A percentile compares a stretch with the other conserved stretches of the same genome.
Conservation (phyloP, 441 rosid species). For the Gossypium laxum region DNA sequence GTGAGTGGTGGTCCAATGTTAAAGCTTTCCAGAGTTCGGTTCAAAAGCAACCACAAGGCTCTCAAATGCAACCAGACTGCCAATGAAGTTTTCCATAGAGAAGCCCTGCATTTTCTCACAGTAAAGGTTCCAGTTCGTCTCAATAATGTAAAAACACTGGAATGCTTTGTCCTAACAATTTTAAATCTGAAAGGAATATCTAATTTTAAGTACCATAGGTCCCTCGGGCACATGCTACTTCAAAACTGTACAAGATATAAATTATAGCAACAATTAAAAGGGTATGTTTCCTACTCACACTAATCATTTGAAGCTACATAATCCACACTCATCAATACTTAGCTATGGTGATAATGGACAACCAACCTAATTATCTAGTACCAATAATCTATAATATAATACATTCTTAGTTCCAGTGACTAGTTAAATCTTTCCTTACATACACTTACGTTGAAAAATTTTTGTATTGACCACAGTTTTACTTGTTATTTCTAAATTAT, state of each 20-base stretch:
- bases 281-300: neutral
- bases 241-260: neutral
- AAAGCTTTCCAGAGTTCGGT: constrained; percentile 28
- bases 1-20: constrained; percentile 3
- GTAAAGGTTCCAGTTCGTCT: constrained; percentile 17
- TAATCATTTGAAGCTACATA: neutral
- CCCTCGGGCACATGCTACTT: neutral
- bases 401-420: neutral
- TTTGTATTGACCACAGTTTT: neutral
- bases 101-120: constrained; percentile 38
- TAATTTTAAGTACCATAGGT: neutral
- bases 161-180: neutral
- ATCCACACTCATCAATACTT: neutral
- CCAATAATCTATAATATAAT: neutral
- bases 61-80: constrained; percentile 34
- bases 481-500: neutral
- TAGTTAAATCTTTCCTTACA: neutral
- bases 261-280: neutral
- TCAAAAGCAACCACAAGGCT: constrained; percentile 23
- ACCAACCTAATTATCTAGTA: neutral
- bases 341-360: neutral
- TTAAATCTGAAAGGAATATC: neutral
- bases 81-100: constrained; percentile 34
- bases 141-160: neutral
- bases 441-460: neutral